These are phyloP conservation scores for Plantago rigida DNA, from an alignment of 305 asterid species.

Conservation along the genomic window DNA sequence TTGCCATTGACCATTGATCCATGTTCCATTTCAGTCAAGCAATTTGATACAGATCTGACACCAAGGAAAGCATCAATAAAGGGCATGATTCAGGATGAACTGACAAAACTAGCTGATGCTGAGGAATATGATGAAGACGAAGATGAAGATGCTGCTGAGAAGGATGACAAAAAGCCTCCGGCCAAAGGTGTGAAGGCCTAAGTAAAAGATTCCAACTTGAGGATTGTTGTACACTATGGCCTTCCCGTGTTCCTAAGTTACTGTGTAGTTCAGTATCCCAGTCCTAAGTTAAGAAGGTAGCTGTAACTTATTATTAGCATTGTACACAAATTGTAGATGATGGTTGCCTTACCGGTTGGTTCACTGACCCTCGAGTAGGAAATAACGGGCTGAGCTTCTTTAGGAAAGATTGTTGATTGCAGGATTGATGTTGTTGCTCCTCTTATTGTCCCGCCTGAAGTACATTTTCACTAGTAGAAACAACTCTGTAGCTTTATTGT, in stretches of 20 bases:
- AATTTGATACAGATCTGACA: slow-evolving; percentile 16
- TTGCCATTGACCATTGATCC: neutral
- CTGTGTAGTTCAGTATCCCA: neutral
- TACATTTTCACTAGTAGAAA: no score
- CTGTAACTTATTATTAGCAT: slow-evolving; percentile 1
- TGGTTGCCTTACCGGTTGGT: no score
- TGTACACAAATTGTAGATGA: no score
- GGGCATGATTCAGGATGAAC: slow-evolving; percentile 27
- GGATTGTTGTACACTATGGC: slow-evolving; percentile 29
- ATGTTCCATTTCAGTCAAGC: slow-evolving; percentile 19
- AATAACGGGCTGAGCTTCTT: no score
- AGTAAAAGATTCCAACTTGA: slow-evolving; percentile 24
- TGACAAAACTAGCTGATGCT: slow-evolving; percentile 18
- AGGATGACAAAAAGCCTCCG: slow-evolving; percentile 36
- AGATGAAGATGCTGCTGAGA: slow-evolving; percentile 39
- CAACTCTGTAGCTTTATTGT: no score
- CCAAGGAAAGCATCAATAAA: slow-evolving; percentile 21
- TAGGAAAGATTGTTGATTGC: no score
- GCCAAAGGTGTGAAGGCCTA: slow-evolving; percentile 43
- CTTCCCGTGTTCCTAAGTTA: neutral
- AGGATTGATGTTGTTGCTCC: no score
- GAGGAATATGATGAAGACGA: slow-evolving; percentile 32
- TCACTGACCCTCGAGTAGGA: no score
- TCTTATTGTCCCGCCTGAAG: no score
- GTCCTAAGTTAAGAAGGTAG: neutral